Conservation (phyloP, 805 yeast genomes). For the Kodamaea sagamina region DNA sequence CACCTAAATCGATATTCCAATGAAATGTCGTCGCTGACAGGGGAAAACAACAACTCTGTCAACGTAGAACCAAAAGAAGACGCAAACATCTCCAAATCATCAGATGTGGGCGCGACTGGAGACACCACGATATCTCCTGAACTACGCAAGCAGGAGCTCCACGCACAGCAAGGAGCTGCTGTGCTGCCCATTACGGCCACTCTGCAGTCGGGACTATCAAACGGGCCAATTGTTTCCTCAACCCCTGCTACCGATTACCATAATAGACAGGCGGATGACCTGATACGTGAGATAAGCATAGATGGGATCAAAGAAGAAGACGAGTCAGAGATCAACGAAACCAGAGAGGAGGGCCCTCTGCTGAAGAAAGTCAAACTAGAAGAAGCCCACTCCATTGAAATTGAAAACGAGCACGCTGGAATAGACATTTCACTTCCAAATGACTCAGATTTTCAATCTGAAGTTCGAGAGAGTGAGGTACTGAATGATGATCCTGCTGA, state of each 20-base stretch:
- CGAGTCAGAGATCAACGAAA: not conserved
- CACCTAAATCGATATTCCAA: not conserved
- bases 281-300: not conserved
- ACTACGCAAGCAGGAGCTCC: not conserved
- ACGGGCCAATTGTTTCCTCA: conserved; percentile 3
- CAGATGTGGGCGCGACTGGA: not conserved
- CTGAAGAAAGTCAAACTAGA: conserved; percentile 2
- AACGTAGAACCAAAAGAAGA: not conserved
- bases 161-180: not conserved
- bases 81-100: not conserved
- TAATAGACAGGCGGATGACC: not conserved
- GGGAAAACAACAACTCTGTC: not conserved
- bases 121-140: conserved; percentile 7
- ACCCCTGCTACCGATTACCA: conserved; percentile 7
- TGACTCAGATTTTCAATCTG: conserved; percentile 1
- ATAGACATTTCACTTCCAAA: not conserved
- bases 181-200: conserved; percentile 1
- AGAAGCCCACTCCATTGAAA: not conserved
- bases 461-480: not conserved
- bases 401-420: not conserved
- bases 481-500: conserved; percentile 1
- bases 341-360: not conserved
- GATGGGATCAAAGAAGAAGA: conserved; percentile 7
- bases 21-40: conserved; percentile 1
- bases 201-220: not conserved